Conservation (phyloP, 2,329 filamentous ascomycete genomes). For the Nannizziopsis arthrosporioides region DNA sequence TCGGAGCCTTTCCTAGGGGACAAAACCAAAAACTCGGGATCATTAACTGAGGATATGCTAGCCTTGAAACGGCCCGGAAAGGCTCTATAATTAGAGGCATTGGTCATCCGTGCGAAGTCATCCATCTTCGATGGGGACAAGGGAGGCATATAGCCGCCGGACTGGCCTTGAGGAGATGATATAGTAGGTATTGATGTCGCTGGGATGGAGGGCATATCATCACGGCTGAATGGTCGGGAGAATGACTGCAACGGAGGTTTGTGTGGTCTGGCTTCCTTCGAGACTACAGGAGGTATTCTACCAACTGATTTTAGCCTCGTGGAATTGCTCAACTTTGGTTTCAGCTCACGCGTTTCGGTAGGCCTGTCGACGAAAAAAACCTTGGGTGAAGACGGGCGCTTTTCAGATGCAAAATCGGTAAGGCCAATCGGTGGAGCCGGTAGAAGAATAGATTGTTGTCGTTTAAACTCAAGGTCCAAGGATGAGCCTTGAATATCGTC, state of each 20-base stretch:
- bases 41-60: not conserved
- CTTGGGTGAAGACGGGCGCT: slow-evolving; percentile 26
- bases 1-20: slow-evolving; percentile 61
- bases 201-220: slow-evolving; percentile 33
- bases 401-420: slow-evolving; percentile 21
- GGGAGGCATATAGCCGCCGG: not conserved
- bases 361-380: slow-evolving; percentile 25
- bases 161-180: not conserved
- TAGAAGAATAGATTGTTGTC: slow-evolving; percentile 31
- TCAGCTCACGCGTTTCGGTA: slow-evolving; percentile 11
- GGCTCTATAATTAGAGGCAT: not conserved
- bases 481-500: slow-evolving; percentile 22
- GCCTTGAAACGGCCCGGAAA: not conserved
- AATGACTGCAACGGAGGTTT: slow-evolving; percentile 66
- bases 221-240: slow-evolving; percentile 62
- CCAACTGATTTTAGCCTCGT: slow-evolving; percentile 70
- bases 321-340: slow-evolving; percentile 24
- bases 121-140: not conserved
- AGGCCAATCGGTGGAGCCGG: slow-evolving; percentile 32
- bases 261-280: slow-evolving; percentile 50
- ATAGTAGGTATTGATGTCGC: slow-evolving; percentile 22
- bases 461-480: slow-evolving; percentile 23
- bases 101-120: not conserved
- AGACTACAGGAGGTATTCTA: slow-evolving; percentile 72
- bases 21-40: slow-evolving; percentile 60